These are phyloP conservation scores for Candida andamanensis DNA, from an alignment of 805 yeast species.

Conservation along the genomic window DNA sequence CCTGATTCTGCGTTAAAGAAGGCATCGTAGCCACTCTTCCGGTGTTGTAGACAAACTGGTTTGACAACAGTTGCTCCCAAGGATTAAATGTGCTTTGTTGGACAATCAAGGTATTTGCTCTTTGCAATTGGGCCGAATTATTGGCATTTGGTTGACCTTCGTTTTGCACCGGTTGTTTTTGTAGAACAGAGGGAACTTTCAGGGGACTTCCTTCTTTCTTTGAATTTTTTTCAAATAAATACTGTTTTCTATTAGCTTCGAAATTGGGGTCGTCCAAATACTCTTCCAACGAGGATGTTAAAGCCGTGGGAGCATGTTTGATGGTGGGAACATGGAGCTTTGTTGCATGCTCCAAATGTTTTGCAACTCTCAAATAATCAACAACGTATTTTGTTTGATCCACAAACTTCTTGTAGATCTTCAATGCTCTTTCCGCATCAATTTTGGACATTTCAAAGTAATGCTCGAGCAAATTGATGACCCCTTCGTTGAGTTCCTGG, in stretches of 20 bases:
- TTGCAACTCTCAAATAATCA: conserved; percentile 81
- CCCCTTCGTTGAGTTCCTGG: conserved; percentile 92
- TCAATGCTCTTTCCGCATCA: conserved; percentile 84
- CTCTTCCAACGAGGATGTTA: conserved; percentile 81
- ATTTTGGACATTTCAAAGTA: conserved; percentile 85
- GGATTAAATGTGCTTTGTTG: conserved; percentile 39
- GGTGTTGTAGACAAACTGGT: conserved; percentile 5
- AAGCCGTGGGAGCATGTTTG: conserved; percentile 94
- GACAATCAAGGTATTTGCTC: conserved; percentile 26
- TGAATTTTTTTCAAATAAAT: conserved; percentile 59
- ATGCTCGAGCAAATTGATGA: conserved; percentile 86
- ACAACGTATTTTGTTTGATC: conserved; percentile 84
- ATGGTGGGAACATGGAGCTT: conserved; percentile 92
- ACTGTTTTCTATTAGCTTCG: conserved; percentile 73
- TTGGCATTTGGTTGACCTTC: conserved; percentile 1
- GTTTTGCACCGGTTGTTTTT: conserved; percentile 1
- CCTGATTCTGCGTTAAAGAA: too few species aligned
- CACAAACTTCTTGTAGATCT: conserved; percentile 79
- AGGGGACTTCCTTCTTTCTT: conserved; percentile 15
- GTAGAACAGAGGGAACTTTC: conserved; percentile 3
- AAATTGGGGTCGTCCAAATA: conserved; percentile 83
- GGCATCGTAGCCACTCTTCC: conserved; percentile 9
- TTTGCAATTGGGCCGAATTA: conserved; percentile 6
- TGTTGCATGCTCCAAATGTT: conserved; percentile 79
- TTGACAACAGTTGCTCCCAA: conserved; percentile 24